Conservation (phyloP, 208 protist species). For the Spongospora subterranea region DNA sequence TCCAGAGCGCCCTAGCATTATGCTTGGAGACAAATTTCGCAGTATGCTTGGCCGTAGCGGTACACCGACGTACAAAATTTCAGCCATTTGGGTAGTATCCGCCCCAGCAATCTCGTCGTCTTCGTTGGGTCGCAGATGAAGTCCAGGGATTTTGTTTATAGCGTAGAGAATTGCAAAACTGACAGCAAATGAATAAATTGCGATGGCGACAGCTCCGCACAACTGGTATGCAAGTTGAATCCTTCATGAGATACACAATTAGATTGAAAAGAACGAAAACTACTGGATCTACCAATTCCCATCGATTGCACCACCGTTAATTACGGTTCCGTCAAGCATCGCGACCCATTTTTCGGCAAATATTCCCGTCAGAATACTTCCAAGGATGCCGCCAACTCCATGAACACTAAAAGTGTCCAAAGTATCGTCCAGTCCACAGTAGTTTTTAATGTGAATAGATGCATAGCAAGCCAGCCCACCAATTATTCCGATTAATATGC, state of each 20-base stretch:
- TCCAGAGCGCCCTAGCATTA: too few species aligned
- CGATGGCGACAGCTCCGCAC: background rate
- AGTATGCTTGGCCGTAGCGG: too few species aligned
- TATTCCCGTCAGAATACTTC: conserved; percentile 35
- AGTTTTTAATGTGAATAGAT: background rate
- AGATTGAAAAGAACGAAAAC: background rate
- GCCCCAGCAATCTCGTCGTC: background rate
- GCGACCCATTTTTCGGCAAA: conserved; percentile 46
- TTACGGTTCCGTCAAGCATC: background rate
- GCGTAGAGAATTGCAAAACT: conserved; percentile 2
- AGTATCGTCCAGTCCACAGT: background rate
- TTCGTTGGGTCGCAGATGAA: background rate
- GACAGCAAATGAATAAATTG: conserved; percentile 29
- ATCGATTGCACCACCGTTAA: conserved; percentile 42
- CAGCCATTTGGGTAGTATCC: background rate
- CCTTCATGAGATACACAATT: background rate
- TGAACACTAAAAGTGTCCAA: conserved; percentile 51
- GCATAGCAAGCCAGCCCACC: background rate
- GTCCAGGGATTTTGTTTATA: conserved; percentile 35
- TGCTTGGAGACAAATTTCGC: too few species aligned
- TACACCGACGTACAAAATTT: conserved; percentile 17
- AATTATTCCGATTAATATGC: background rate
- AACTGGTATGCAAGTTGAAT: background rate
- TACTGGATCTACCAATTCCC: background rate
- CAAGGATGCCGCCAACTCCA: conserved; percentile 1